A percentile compares a stretch with the other conserved stretches of the same genome.
These are phyloP conservation scores for Physcia stellaris DNA, from an alignment of 495 filamentous ascomycete genomes.

Conservation along the genomic window DNA sequence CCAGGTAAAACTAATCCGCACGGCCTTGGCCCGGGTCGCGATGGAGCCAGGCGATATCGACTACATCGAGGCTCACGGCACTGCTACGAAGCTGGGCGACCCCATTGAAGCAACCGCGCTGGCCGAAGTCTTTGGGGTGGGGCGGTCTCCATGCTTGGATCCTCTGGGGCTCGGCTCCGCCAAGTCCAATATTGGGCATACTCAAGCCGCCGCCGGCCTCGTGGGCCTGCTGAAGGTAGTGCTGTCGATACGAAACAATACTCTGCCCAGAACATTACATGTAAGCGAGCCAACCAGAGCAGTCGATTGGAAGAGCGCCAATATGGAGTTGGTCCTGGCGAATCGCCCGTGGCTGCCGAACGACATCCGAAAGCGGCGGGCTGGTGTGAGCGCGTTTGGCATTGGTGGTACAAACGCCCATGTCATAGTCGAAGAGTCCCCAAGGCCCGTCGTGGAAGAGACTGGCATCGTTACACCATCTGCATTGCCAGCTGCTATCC, in stretches of 20 bases:
- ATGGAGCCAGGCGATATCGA: neutral
- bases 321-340: slow-evolving; percentile 16
- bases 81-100: slow-evolving; percentile 23
- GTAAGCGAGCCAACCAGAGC: slow-evolving; percentile 21
- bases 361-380: slow-evolving; percentile 8
- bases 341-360: slow-evolving; percentile 10
- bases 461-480: neutral
- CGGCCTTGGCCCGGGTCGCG: neutral
- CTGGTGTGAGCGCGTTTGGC: too few species aligned
- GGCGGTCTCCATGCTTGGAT: slow-evolving; percentile 9
- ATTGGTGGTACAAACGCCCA: too few species aligned
- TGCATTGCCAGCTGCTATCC: slow-evolving; percentile 4
- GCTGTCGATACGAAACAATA: slow-evolving; percentile 28
- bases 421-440: slow-evolving; percentile 23
- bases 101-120: slow-evolving; percentile 24
- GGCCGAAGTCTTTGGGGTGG: slow-evolving; percentile 21
- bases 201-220: slow-evolving; percentile 31
- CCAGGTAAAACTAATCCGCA: neutral
- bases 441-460: neutral
- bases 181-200: slow-evolving; percentile 37
- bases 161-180: slow-evolving; percentile 24
- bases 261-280: slow-evolving; percentile 20
- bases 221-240: slow-evolving; percentile 30
- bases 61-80: slow-evolving; percentile 5
- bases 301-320: slow-evolving; percentile 23